Percentiles rank a stretch among this genome's conserved stretches.
Evolutionary conservation across 1,284 basidiomycete species (phyloP).

Genomic region (Cronartium quercuum): DNA sequence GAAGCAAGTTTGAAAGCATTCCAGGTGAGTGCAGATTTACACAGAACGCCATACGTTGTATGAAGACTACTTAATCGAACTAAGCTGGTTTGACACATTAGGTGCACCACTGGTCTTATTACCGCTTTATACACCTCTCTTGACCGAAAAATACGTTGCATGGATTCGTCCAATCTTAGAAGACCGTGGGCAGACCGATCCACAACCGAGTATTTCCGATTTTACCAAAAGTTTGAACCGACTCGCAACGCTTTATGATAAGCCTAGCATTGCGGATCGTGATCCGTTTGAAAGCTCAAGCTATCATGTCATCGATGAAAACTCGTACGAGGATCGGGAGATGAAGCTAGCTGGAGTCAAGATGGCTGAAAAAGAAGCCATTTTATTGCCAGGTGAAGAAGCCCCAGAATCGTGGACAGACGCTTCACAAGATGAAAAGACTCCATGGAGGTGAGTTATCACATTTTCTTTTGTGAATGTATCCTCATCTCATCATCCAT

Average conservation of each 20-base stretch:
- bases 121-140: background rate
- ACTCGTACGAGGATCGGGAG: background rate
- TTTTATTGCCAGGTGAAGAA: background rate
- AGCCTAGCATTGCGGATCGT: background rate
- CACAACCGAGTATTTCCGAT: background rate
- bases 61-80: too few species aligned
- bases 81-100: too few species aligned
- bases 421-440: background rate
- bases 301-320: background rate
- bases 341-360: background rate
- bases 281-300: background rate
- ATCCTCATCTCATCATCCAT: too few species aligned
- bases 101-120: background rate
- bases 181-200: background rate
- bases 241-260: background rate
- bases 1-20: background rate
- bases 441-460: background rate
- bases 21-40: background rate
- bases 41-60: too few species aligned
- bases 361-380: background rate
- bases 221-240: background rate
- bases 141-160: background rate
- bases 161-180: background rate
- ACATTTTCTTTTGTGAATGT: too few species aligned
- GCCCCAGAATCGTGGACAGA: background rate